Conservation (phyloP, 2,329 filamentous ascomycete genomes). For the Chaetomiaceae sp. region DNA sequence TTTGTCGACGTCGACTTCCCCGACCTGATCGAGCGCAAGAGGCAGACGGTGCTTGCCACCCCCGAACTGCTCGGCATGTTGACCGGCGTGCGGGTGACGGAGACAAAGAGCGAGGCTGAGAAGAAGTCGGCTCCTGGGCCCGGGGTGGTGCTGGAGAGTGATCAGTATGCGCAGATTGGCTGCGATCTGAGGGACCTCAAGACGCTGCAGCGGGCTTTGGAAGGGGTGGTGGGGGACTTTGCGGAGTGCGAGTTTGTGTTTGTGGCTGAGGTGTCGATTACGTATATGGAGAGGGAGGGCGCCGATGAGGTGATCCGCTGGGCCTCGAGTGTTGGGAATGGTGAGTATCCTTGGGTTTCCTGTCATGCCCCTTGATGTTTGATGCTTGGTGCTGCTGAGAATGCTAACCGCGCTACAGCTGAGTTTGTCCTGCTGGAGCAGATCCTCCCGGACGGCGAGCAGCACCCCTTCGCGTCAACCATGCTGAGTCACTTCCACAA, state of each 20-base stretch:
- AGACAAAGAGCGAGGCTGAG: background rate
- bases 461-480: conserved; percentile 78
- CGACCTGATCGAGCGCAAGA: conserved; percentile 71
- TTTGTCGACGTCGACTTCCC: conserved; percentile 88
- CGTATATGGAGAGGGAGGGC: conserved; percentile 74
- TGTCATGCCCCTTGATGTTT: background rate
- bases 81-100: conserved; percentile 33
- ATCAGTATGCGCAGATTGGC: conserved; percentile 71
- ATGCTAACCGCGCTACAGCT: conserved; percentile 40
- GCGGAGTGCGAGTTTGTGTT: conserved; percentile 64
- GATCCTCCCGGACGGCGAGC: conserved; percentile 68
- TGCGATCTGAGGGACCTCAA: conserved; percentile 71
- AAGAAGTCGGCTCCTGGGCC: too few species aligned
- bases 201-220: conserved; percentile 55
- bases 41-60: conserved; percentile 59
- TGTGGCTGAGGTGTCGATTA: conserved; percentile 83
- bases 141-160: conserved; percentile 59
- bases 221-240: conserved; percentile 49
- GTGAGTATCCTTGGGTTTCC: conserved; percentile 38
- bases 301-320: conserved; percentile 73
- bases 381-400: too few species aligned
- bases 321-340: conserved; percentile 65
- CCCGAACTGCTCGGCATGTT: conserved; percentile 53
- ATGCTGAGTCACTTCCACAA: conserved; percentile 84
- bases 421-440: conserved; percentile 87